phyloP scores from a whole-genome alignment of 805 yeast genomes.

The Lipomyces sp. region DNA sequence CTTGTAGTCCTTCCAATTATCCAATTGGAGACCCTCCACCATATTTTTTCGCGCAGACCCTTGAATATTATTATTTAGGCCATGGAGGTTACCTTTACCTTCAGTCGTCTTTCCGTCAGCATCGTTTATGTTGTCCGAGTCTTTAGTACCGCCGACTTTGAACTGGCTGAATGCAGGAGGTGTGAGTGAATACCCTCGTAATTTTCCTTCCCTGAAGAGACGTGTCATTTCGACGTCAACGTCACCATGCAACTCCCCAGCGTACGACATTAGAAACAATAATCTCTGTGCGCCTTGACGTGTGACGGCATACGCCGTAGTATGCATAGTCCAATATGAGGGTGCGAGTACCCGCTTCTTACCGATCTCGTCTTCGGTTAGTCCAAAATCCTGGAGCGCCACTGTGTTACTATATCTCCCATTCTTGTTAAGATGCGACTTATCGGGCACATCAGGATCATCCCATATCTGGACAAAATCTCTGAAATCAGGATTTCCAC shows the following conservation, averaged over 20 bases:
- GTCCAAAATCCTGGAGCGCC: conserved; percentile 8
- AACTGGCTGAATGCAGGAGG: conserved; percentile 25
- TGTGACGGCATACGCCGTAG: conserved; percentile 29
- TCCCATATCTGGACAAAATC: conserved; percentile 17
- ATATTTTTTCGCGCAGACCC: conserved; percentile 11
- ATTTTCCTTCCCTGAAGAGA: conserved; percentile 14
- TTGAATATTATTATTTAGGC: conserved; percentile 13
- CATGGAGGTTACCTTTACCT: conserved; percentile 17
- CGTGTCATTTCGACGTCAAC: conserved; percentile 24
- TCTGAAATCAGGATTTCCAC: conserved; percentile 16
- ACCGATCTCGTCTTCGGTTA: conserved; percentile 15
- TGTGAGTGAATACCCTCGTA: conserved; percentile 19
- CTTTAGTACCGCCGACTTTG: conserved; percentile 24
- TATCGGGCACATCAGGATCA: conserved; percentile 16
- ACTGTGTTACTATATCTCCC: background rate
- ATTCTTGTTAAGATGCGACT: too few species aligned
- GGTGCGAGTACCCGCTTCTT: conserved; percentile 22
- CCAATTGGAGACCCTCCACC: background rate
- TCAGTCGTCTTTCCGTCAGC: background rate
- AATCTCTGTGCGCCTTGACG: conserved; percentile 29
- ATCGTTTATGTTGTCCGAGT: conserved; percentile 20
- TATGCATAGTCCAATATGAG: conserved; percentile 20
- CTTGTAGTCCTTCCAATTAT: background rate
- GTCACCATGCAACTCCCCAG: conserved; percentile 15
- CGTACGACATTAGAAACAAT: conserved; percentile 22